Evolutionary conservation across 2,329 filamentous ascomycete species (phyloP), one percentile per base, ranked within the genome.

Genomic region (Pyrenochaeta sp.): DNA sequence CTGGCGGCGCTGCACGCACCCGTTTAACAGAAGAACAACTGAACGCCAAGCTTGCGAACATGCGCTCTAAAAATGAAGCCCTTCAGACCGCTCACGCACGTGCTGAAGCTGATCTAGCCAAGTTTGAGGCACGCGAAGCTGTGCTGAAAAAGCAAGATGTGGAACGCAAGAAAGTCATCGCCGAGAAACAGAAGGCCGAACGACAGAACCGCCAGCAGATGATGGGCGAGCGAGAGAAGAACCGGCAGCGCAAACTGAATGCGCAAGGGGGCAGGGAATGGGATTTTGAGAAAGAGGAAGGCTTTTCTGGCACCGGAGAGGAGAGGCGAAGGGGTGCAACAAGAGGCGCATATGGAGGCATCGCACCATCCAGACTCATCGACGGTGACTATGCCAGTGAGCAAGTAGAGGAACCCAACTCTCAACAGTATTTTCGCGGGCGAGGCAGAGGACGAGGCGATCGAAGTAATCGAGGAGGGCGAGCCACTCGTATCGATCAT

Each of bases 101-200:
- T 21, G 86, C 86, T n/a, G 85, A 89, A 75, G 86, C 85, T n/a
- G 87, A 90, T 60, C 82, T 84, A 48, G 86, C 85, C 2, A 83
- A 82, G 0, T 89, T 88, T 68, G 81, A 86, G 36, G 81, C 86
- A 51, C 81, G 86, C n/a, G 87, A 90, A 66, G 82, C 83, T 30
- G 75, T 85, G 9, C 82, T 85, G 0, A 81, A 81, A 18, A 79
- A 82, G 60, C 81, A 85, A 41, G 71, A 75, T 14, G 68, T 72
- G 10, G 73, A 77, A 60, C 68, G 71, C 50, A 77, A 82, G 56
- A 74, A 72, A 51, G 49, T 67, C 5, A 54, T 51, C 1, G 68
- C 66, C 0, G 71, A 73, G 54, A 61, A 68, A 31, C 67, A 73
- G 50, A 80, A 81, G 45, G 77, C 75, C 23, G 82, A 87, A 61